These are phyloP conservation scores for Endothia cerciana DNA, from an alignment of 2,329 filamentous ascomycete species.

Conservation along the genomic window DNA sequence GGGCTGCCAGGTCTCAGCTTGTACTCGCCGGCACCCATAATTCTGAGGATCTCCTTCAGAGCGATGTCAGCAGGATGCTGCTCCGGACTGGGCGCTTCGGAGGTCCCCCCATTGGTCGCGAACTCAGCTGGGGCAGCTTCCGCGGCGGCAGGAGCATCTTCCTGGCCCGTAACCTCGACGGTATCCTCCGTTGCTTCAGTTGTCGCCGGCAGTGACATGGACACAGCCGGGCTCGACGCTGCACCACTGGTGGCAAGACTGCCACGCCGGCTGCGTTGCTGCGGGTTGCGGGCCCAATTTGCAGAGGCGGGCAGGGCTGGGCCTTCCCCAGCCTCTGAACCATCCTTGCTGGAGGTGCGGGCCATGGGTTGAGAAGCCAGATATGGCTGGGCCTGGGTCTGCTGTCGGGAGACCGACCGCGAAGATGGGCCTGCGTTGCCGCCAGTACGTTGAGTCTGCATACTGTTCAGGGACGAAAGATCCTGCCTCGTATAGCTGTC, in stretches of 20 bases:
- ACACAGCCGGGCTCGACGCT: conserved; percentile 80
- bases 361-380: conserved; percentile 66
- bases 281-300: conserved; percentile 82
- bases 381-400: conserved; percentile 39
- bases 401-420: conserved; percentile 58
- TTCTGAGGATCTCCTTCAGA: conserved; percentile 26
- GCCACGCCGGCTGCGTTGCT: conserved; percentile 68
- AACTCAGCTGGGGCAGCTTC: conserved; percentile 20
- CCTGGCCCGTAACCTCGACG: conserved; percentile 39
- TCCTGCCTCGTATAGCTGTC: conserved; percentile 96
- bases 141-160: conserved; percentile 40
- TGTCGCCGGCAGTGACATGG: conserved; percentile 58
- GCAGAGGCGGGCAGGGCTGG: conserved; percentile 93
- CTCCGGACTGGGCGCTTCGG: conserved; percentile 12
- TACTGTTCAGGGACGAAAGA: conserved; percentile 90
- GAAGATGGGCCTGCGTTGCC: conserved; percentile 56
- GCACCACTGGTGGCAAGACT: conserved; percentile 83
- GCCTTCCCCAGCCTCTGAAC: conserved; percentile 73
- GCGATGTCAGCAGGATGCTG: conserved; percentile 22
- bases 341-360: conserved; percentile 78
- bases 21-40: conserved; percentile 29
- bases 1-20: conserved; percentile 21
- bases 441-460: conserved; percentile 50
- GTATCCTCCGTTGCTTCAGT: conserved; percentile 54
- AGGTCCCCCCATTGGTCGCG: not conserved